Base-by-base conservation (phyloP, 164 flowering plant genomes). In the Chloranthus sessilifolius region DNA sequence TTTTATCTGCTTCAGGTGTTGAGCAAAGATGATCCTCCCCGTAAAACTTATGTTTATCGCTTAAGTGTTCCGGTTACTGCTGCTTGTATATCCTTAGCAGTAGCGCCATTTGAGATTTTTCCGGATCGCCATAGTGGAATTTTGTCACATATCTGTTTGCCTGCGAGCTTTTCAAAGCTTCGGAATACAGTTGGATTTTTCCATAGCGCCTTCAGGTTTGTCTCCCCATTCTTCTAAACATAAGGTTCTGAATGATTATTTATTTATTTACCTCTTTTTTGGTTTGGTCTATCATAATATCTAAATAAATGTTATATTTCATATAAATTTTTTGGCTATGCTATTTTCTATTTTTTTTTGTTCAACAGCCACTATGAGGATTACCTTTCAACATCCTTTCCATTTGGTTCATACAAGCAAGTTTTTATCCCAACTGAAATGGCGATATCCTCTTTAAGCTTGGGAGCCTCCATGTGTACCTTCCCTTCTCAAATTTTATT, bases 341-440 rank as follows among this genome's bases (percentile, higher is more conserved):
- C 17, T 40, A 3, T 53, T 26, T 5, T 11, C 14, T 42, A 29
- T 28, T 41, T 12, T 15, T 30, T 27, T 8, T 33, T 19, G 30
- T 60, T 70, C 16, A 37, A 41, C 83, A 92, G 97, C 70, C 77
- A 83, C 54, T 92, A 80, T 69, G 96, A 86, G 65, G 82, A 77
- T 43, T 88, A 88, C 62, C 88, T 92, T 52, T 68, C 80, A 23
- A 74, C 78, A 39, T 58, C 82, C 44, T 92, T 92, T 74, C 99
- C 99, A 58, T 89, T 92, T 78, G 95, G 94, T 35, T 86, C 95
- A 47, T 92, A 92, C 74, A 84, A 77, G 68, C 99, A 88, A 82
- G 79, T 92, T 37, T 92, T 92, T 61, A 64, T 92, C 43, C 59
- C 79, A 43, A 89, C 99, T 47, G 95, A 86, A 69, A 82, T 84